These are phyloP conservation scores for Ophiostoma piceae DNA, from an alignment of 2,329 filamentous ascomycete genomes.

Conservation along the genomic window DNA sequence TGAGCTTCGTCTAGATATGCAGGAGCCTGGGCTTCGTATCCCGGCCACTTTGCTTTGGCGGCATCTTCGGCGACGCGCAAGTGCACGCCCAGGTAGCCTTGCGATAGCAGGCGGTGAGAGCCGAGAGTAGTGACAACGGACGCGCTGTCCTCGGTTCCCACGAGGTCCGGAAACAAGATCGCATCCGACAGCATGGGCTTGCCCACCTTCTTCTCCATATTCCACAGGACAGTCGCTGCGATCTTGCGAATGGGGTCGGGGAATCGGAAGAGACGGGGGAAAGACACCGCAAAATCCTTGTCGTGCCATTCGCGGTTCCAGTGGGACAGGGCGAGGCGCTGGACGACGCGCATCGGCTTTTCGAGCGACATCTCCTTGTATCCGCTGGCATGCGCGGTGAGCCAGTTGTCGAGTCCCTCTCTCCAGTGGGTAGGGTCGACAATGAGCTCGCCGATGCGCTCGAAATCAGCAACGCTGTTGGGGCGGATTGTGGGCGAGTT, in stretches of 20 bases:
- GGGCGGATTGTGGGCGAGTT: conserved; percentile 11
- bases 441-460: conserved; percentile 25
- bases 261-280: conserved; percentile 27
- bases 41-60: conserved; percentile 33
- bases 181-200: conserved; percentile 19
- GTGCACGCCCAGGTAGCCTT: conserved; percentile 38
- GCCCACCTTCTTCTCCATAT: conserved; percentile 17
- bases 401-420: conserved; percentile 27
- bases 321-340: conserved; percentile 20
- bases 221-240: conserved; percentile 20
- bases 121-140: conserved; percentile 14
- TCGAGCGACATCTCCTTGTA: conserved; percentile 18
- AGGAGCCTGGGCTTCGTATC: conserved; percentile 36
- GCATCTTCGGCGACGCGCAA: conserved; percentile 37
- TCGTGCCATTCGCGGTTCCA: conserved; percentile 20
- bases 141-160: neutral
- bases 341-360: conserved; percentile 23
- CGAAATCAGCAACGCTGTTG: conserved; percentile 16
- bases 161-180: conserved; percentile 21
- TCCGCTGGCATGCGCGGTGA: conserved; percentile 14
- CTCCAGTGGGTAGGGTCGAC: conserved; percentile 28
- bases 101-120: conserved; percentile 9
- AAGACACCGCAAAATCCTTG: conserved; percentile 26
- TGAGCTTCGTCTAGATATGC: conserved; percentile 37
- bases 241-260: conserved; percentile 17